A percentile compares a stretch with the other conserved stretches of the same genome.
phyloP scores from a whole-genome alignment of 805 yeast genomes.

The Ogataea degrootiae region DNA sequence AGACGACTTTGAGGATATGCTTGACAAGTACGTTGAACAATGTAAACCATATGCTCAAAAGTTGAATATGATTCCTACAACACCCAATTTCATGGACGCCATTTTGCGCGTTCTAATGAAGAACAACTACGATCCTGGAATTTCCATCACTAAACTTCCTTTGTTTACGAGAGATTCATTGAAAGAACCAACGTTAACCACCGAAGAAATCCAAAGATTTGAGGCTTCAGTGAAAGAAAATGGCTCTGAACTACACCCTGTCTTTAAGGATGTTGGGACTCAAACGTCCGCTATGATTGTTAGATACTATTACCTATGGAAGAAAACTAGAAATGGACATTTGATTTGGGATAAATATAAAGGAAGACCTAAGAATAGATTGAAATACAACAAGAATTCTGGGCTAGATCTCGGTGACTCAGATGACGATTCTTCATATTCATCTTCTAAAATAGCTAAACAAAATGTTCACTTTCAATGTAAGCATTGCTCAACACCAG shows the following conservation, averaged over 20 bases:
- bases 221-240: constrained; percentile 67
- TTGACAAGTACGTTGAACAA: constrained; percentile 47
- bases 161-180: constrained; percentile 52
- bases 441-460: constrained; percentile 42
- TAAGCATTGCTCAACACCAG: constrained; percentile 60
- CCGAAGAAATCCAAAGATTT: constrained; percentile 60
- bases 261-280: constrained; percentile 63
- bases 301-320: constrained; percentile 87
- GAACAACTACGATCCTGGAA: constrained; percentile 42
- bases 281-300: constrained; percentile 78
- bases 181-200: constrained; percentile 71
- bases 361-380: constrained; percentile 61
- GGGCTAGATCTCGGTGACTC: constrained; percentile 44
- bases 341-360: constrained; percentile 77
- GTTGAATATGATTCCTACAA: constrained; percentile 50
- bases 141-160: constrained; percentile 43
- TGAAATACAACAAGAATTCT: constrained; percentile 37
- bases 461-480: constrained; percentile 49
- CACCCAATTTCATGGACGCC: constrained; percentile 83
- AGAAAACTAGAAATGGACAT: constrained; percentile 73
- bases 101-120: constrained; percentile 53
- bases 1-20: constrained; percentile 14
- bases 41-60: constrained; percentile 55
- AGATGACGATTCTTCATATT: constrained; percentile 70
- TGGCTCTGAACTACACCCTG: constrained; percentile 79